Evolutionary conservation across 176 grass and related monocot genomes (phyloP), one percentile per base, ranked within the genome.

Genomic region (Carex kokanica): DNA sequence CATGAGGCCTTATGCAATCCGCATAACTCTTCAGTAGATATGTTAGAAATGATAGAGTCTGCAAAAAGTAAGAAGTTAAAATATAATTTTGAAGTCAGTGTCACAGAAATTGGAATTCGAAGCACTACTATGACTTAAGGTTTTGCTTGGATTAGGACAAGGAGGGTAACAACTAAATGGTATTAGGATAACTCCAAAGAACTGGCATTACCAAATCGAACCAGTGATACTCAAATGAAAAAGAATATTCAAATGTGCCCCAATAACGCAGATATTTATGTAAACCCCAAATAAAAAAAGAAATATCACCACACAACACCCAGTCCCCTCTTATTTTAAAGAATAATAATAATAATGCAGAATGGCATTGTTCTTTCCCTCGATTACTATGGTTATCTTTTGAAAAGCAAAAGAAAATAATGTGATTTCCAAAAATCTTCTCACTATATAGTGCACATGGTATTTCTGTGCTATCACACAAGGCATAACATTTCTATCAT

Each of bases 11-110:
- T 84, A 99, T 95, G 78, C 90, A 92, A 83, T 99, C 96, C 15
- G 93, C 93, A 59, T 99, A 93, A 87, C 91, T 99, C 88, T 95
- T 99, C 85, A 99, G 91, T 23, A 99, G 79, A 84, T 99, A 99
- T 0, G 96, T 93, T 81, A 99, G 74, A 65, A 99, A 99, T 13
- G 96, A 99, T 68, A 99, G 67, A 2, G 96, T 99, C 96, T 99
- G 88, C 66, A 90, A 62, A 86, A 23, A 17, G 18, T 78, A 78
- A 51, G 43, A 74, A 78, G 51, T 78, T 56, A 55, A 9, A 55
- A 53, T 38, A 43, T n/a, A 43, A 20, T 70, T 43, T 43, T 43
- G 34, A 41, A 18, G 67, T 70, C 45, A 88, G 84, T 63, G 3
- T 17, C 49, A 75, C 5, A 15, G 15, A 55, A 9, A 55, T 55